A percentile compares a stretch with the other conserved stretches of the same genome.
Conservation (phyloP, 2,329 filamentous ascomycete genomes). For the Stachybotrys elegans region DNA sequence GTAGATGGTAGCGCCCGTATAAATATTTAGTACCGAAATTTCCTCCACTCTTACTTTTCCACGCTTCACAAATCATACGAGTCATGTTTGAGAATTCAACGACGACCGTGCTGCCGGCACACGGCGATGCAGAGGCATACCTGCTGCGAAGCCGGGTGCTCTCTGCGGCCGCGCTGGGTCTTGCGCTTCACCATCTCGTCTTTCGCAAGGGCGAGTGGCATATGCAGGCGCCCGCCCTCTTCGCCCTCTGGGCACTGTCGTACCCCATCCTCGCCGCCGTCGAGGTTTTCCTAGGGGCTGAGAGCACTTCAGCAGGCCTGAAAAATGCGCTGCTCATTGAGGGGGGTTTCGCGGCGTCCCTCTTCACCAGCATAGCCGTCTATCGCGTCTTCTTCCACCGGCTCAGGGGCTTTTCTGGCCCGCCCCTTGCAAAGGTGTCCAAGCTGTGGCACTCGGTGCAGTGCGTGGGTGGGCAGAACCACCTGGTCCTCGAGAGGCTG, state of each 20-base stretch:
- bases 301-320: background rate
- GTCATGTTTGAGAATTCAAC: too few relatives aligned
- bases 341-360: background rate
- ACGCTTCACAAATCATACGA: too few relatives aligned
- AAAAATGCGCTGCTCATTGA: background rate
- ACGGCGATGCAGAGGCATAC: background rate
- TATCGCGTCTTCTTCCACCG: conserved; percentile 15
- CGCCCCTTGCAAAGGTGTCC: conserved; percentile 7
- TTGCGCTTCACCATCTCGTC: background rate
- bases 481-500: conserved; percentile 1
- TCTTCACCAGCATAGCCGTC: conserved; percentile 19
- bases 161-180: background rate
- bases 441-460: conserved; percentile 10
- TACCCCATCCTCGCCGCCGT: too few relatives aligned
- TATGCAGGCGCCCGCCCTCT: background rate
- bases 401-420: conserved; percentile 12
- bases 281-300: background rate
- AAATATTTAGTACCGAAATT: too few relatives aligned
- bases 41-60: too few relatives aligned
- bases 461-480: conserved; percentile 6
- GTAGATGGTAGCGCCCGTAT: too few relatives aligned
- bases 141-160: background rate
- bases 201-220: conserved; percentile 2
- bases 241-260: background rate
- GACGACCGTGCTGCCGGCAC: too few relatives aligned